Percentiles rank a stretch among this genome's conserved stretches.
These are phyloP conservation scores for Aspergillus pseudoglaucus DNA, from an alignment of 2,329 filamentous ascomycete species.

Conservation along the genomic window DNA sequence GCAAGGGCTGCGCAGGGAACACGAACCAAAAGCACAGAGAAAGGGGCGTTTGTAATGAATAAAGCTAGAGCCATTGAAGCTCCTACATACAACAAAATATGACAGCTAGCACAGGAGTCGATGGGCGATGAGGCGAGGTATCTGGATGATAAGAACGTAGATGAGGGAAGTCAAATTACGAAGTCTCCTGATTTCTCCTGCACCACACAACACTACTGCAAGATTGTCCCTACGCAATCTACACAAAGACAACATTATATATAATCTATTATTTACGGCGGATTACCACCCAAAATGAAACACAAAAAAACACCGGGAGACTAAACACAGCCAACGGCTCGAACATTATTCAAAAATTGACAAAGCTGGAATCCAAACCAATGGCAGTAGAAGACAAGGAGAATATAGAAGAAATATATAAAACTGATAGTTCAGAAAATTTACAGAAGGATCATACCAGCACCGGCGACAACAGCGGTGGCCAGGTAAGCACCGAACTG, in stretches of 20 bases:
- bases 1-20: too few species aligned
- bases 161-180: background rate
- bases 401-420: background rate
- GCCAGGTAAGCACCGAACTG: conserved; percentile 34
- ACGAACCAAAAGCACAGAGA: too few species aligned
- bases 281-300: background rate
- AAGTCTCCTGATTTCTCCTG: background rate
- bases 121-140: too few species aligned
- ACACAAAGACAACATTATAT: background rate
- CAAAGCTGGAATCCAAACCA: background rate
- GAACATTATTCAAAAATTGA: background rate
- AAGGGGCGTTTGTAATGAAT: too few species aligned
- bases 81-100: too few species aligned
- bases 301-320: background rate
- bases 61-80: too few species aligned
- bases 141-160: too few species aligned
- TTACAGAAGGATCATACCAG: conserved; percentile 40
- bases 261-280: background rate
- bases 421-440: background rate
- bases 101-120: too few species aligned
- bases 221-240: background rate
- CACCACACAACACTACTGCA: too few species aligned
- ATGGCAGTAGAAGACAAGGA: background rate
- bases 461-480: conserved; percentile 33
- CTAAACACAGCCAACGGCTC: background rate